These are phyloP conservation scores for Calocybe indica DNA, from an alignment of 768 basidiomycete genomes.

Conservation along the genomic window DNA sequence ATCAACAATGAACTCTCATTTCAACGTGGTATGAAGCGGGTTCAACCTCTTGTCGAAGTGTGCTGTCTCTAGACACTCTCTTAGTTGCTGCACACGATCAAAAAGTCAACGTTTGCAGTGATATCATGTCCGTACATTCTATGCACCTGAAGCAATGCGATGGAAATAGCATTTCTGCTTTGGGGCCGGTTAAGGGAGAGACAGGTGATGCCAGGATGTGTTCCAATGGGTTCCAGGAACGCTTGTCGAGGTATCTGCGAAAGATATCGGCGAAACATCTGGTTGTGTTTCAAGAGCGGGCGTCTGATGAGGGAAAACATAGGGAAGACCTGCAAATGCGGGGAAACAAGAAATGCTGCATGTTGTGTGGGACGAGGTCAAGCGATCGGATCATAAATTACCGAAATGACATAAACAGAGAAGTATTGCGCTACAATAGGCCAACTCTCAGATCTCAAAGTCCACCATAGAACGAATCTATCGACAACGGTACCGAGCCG, in stretches of 20 bases:
- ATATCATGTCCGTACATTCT: conserved; percentile 1
- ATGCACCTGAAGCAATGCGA: conserved; percentile 58
- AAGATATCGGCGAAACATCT: conserved; percentile 7
- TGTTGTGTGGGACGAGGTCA: background rate
- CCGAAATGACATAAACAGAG: background rate
- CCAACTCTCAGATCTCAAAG: too few species aligned
- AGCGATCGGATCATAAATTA: background rate
- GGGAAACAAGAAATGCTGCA: too few species aligned
- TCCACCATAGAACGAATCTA: conserved; percentile 38
- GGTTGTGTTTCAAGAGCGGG: background rate
- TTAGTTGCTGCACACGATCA: conserved; percentile 49
- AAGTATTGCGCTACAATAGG: background rate
- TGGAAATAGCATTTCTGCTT: conserved; percentile 84
- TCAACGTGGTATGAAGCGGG: background rate
- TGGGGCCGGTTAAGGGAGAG: conserved; percentile 79
- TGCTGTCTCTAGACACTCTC: conserved; percentile 59
- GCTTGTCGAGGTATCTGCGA: conserved; percentile 22
- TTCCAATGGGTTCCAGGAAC: conserved; percentile 45
- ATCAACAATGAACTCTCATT: background rate
- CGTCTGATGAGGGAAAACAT: conserved; percentile 5
- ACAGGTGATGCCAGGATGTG: conserved; percentile 61
- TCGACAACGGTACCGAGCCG: conserved; percentile 24
- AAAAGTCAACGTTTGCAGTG: conserved; percentile 5
- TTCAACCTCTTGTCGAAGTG: conserved; percentile 60
- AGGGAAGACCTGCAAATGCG: background rate